These are phyloP conservation scores for Euphrasia arctica DNA, from an alignment of 305 asterid species.

Conservation along the genomic window DNA sequence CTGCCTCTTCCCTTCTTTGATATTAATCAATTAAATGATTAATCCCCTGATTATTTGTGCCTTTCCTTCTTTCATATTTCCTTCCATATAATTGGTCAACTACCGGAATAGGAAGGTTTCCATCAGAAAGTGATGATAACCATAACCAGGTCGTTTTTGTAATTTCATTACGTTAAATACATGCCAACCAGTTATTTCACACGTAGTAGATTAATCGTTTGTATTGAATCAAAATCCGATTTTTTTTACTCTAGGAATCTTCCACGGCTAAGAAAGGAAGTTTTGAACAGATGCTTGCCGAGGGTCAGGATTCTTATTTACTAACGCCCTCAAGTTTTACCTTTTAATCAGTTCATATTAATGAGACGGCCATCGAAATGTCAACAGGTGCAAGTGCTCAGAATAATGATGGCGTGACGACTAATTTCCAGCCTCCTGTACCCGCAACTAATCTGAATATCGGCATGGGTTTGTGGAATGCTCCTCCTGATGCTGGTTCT, in stretches of 20 bases:
- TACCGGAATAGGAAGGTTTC: too few species aligned
- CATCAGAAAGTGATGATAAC: conserved; percentile 83
- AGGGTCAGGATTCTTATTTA: conserved; percentile 49
- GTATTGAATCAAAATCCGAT: conserved; percentile 26
- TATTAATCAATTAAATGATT: too few species aligned
- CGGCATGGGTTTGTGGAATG: conserved; percentile 95
- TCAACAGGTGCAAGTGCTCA: conserved; percentile 72
- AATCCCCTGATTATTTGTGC: too few species aligned
- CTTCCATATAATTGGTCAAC: too few species aligned
- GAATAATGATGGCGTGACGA: conserved; percentile 38
- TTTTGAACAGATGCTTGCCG: conserved; percentile 96
- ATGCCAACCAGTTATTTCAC: neutral
- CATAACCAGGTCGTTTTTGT: conserved; percentile 38
- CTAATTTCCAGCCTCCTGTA: conserved; percentile 48
- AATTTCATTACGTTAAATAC: too few species aligned
- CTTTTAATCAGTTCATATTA: conserved; percentile 16
- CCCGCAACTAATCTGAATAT: conserved; percentile 82
- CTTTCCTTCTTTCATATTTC: too few species aligned
- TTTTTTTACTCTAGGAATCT: conserved; percentile 45
- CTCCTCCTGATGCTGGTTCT: conserved; percentile 56
- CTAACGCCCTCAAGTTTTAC: conserved; percentile 6
- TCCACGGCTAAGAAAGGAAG: conserved; percentile 78
- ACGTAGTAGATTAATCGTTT: neutral
- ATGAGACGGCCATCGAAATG: conserved; percentile 24
- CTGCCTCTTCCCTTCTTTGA: too few species aligned